Percentiles rank a stretch among this genome's conserved stretches.
phyloP scores from a whole-genome alignment of 441 rosid genomes.

The Codiaeum variegatum region DNA sequence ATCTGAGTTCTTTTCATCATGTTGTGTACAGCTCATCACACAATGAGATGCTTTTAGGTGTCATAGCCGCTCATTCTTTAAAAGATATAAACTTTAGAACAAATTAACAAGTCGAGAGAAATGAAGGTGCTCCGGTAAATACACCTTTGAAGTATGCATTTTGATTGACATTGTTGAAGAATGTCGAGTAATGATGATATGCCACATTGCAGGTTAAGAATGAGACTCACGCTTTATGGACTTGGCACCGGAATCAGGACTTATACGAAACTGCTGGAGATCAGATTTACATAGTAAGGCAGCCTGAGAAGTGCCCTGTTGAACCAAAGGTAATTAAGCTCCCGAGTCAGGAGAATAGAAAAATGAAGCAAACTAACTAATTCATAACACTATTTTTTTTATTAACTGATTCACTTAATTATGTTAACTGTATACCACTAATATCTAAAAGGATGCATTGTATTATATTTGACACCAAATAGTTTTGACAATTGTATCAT shows the following conservation, averaged over 20 bases:
- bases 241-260: conserved; percentile 79
- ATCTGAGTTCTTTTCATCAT: not conserved
- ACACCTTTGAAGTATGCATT: not conserved
- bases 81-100: no score
- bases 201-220: conserved; percentile 56
- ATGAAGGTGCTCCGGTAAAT: no score
- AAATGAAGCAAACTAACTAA: not conserved
- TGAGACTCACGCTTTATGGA: conserved; percentile 83
- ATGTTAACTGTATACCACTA: not conserved
- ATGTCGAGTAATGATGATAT: not conserved
- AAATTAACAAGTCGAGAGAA: no score
- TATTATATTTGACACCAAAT: not conserved
- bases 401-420: not conserved
- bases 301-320: conserved; percentile 44
- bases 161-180: not conserved
- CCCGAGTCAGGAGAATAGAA: not conserved
- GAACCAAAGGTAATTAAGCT: conserved; percentile 23
- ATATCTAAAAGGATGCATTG: not conserved
- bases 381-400: not conserved
- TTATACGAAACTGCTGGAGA: conserved; percentile 40
- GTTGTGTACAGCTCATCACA: not conserved
- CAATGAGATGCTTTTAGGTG: not conserved
- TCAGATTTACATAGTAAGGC: conserved; percentile 62
- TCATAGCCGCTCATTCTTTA: not conserved
- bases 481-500: not conserved